Evolutionary conservation across 2,329 filamentous ascomycete genomes (phyloP).

Genomic region (Alternaria sp.): DNA sequence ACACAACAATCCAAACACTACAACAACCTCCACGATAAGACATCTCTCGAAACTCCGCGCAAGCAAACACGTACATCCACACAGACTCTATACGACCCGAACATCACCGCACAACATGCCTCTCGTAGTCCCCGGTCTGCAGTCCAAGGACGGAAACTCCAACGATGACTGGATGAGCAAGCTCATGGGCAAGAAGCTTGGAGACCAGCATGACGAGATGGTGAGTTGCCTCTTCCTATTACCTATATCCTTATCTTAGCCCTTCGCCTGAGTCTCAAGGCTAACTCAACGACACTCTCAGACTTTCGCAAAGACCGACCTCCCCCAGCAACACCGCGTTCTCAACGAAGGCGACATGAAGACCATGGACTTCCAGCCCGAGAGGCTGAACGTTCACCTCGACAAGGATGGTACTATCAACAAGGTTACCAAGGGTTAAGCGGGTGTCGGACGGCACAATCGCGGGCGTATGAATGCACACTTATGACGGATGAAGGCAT

Average conservation of each 20-base stretch:
- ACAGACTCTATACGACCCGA: background rate
- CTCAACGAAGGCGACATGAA: slow-evolving; percentile 53
- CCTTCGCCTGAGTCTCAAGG: background rate
- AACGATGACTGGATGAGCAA: slow-evolving; percentile 55
- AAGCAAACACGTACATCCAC: background rate
- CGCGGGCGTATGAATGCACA: background rate
- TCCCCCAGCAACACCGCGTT: slow-evolving; percentile 56
- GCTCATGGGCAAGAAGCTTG: slow-evolving; percentile 60
- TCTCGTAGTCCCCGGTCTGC: slow-evolving; percentile 58
- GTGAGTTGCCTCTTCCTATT: slow-evolving; percentile 26
- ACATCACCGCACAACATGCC: slow-evolving; percentile 49
- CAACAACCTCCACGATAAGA: background rate
- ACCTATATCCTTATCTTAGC: slow-evolving; percentile 13
- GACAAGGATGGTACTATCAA: slow-evolving; percentile 56
- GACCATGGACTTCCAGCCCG: slow-evolving; percentile 57
- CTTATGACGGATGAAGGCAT: background rate
- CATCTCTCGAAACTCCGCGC: background rate
- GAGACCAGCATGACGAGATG: slow-evolving; percentile 53
- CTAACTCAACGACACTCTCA: slow-evolving; percentile 15
- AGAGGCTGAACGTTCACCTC: slow-evolving; percentile 58
- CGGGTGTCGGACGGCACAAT: background rate
- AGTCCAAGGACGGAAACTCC: slow-evolving; percentile 44
- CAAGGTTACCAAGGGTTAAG: slow-evolving; percentile 56
- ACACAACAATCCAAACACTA: background rate
- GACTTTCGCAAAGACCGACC: slow-evolving; percentile 59